Conservation (phyloP, 2,329 filamentous ascomycete genomes). For the Fonsecaea pedrosoi region DNA sequence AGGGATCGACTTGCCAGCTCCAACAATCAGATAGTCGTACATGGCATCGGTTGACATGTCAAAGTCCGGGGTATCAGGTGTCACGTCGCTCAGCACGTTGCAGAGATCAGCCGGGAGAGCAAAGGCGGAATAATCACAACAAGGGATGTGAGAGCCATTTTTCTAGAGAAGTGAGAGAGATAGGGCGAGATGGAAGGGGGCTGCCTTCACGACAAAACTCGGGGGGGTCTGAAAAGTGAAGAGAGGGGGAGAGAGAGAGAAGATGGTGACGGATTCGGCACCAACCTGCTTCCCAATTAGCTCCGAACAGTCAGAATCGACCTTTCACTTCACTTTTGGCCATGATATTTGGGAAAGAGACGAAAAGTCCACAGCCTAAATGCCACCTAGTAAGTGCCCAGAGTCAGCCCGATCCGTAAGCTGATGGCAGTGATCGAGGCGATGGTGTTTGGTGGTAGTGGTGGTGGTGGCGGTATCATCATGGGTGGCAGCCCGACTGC, state of each 20-base stretch:
- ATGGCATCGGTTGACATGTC: slow-evolving; percentile 16
- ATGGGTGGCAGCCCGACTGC: background rate
- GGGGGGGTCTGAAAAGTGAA: slow-evolving; percentile 1
- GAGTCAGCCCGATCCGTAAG: slow-evolving; percentile 17
- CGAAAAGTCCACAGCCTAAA: background rate
- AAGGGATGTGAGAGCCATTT: slow-evolving; percentile 4
- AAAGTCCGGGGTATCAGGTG: background rate
- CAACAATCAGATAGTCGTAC: slow-evolving; percentile 37
- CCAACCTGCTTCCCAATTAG: slow-evolving; percentile 11
- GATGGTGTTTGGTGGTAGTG: no score
- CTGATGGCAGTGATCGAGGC: slow-evolving; percentile 3
- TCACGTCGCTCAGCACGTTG: background rate
- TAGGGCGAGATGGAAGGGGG: background rate
- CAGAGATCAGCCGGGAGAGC: background rate
- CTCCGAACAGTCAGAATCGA: background rate
- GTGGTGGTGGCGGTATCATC: background rate
- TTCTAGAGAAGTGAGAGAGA: background rate
- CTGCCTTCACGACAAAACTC: background rate
- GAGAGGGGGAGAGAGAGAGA: background rate
- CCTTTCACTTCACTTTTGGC: slow-evolving; percentile 11
- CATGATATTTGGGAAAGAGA: background rate
- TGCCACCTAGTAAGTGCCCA: slow-evolving; percentile 1
- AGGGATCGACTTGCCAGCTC: slow-evolving; percentile 28
- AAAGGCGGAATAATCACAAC: background rate
- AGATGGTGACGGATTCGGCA: slow-evolving; percentile 1